Evolutionary conservation across 1,284 basidiomycete species (phyloP).

Genomic region (Farysia itapuensis): DNA sequence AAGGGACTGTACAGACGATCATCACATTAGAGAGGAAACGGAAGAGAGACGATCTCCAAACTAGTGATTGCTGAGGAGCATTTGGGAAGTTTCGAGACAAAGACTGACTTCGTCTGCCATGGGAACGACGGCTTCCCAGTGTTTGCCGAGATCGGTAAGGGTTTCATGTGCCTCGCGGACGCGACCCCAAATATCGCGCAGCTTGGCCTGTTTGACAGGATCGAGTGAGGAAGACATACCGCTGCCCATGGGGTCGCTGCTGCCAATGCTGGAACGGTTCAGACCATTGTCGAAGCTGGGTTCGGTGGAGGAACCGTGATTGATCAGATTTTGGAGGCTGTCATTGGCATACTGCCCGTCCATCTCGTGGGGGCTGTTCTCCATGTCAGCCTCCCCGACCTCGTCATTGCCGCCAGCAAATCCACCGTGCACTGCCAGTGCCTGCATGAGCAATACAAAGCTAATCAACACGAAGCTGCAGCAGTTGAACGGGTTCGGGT

Average conservation of each 20-base stretch:
- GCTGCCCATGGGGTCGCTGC: constrained; percentile 10
- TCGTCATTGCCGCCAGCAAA: constrained; percentile 14
- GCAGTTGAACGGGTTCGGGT: constrained; percentile 53
- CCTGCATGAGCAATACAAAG: constrained; percentile 53
- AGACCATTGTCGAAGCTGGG: constrained; percentile 1
- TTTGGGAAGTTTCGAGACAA: constrained; percentile 47
- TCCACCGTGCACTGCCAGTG: constrained; percentile 40
- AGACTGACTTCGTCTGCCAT: constrained; percentile 51
- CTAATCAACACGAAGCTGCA: constrained; percentile 54
- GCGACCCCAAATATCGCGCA: constrained; percentile 46
- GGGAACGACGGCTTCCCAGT: constrained; percentile 47
- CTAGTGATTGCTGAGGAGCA: constrained; percentile 43
- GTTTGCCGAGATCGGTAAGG: constrained; percentile 38
- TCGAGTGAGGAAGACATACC: constrained; percentile 12
- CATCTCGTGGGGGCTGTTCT: constrained; percentile 1
- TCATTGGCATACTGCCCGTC: constrained; percentile 26
- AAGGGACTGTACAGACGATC: too few relatives aligned
- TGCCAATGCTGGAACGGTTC: too few relatives aligned
- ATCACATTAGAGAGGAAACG: too few relatives aligned
- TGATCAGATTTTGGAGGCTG: constrained; percentile 21
- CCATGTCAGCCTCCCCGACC: constrained; percentile 4
- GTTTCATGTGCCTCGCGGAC: constrained; percentile 46
- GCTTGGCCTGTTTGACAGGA: constrained; percentile 25
- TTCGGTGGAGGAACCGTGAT: constrained; percentile 2
- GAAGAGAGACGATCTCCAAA: too few relatives aligned